Base-by-base conservation (phyloP, 768 basidiomycete species). In the Lentinula raphanica region DNA sequence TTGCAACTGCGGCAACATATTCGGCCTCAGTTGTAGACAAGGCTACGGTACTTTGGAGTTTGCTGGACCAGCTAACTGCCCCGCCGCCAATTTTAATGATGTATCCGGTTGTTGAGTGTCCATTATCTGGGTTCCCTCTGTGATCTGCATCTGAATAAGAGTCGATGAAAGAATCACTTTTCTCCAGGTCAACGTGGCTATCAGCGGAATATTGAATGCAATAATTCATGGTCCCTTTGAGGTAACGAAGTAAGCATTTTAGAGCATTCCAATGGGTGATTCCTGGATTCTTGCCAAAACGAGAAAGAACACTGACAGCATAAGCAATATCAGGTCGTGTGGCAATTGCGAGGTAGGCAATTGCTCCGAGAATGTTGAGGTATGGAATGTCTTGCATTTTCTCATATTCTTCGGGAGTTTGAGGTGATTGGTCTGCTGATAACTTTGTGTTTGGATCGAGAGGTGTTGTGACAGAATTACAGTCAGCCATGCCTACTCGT, bases 241-340 rank as follows among this genome's bases (percentile, higher is more conserved):
- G n/a, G 15, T 39, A 72, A 5, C 62, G 48, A 28, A 35, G 32
- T 35, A 35, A 69, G 59, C 66, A 67, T 58, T 74, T 72, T 32
- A 70, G 65, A 4, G 71, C 71, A 7, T 63, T 60, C 71, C 71
- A 73, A 55, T 62, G 61, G 27, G 54, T 38, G 13, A 25, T 17
- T 15, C 61, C 61, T 23, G 69, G 67, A 46, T 68, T 60, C 28
- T 54, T 44, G 48, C 51, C 57, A 63, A 61, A 70, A 6, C 58
- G 62, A 11, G 64, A 48, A 13, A 68, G 54, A 19, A 58, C 42
- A 29, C 58, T 48, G 35, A 66, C 58, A 19, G 67, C 59, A 57
- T 60, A 64, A 1, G 60, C 44, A 32, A 69, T 66, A 36, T 69
- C 64, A 8, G 67, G 65, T 11, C 59, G 58, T 28, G 63, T 65